Evolutionary conservation across 2,329 filamentous ascomycete genomes (phyloP).

Genomic region (Chaetothyriales sp.): DNA sequence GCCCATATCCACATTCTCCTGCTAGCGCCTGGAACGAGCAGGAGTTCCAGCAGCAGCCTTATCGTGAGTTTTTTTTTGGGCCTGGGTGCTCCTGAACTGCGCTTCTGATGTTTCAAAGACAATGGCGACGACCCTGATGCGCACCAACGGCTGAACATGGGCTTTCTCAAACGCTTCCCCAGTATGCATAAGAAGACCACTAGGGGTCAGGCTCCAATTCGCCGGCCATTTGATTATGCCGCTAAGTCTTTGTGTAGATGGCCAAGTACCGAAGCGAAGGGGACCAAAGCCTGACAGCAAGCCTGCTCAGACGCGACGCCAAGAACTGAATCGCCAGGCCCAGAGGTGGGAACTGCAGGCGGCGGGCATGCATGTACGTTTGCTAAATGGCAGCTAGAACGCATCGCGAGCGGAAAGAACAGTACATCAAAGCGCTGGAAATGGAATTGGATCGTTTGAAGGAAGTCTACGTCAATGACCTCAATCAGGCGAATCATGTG

Average conservation of each 20-base stretch:
- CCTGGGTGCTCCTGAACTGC: not conserved
- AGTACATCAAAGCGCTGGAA: slow-evolving; percentile 88
- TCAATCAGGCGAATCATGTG: slow-evolving; percentile 40
- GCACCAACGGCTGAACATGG: slow-evolving; percentile 34
- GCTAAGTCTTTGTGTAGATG: slow-evolving; percentile 43
- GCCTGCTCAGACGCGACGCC: slow-evolving; percentile 77
- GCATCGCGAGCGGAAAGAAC: slow-evolving; percentile 89
- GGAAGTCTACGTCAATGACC: slow-evolving; percentile 55
- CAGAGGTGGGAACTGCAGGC: slow-evolving; percentile 54
- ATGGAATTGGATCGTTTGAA: slow-evolving; percentile 80
- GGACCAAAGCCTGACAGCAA: slow-evolving; percentile 96
- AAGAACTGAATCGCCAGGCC: slow-evolving; percentile 89
- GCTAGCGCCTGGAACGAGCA: not conserved
- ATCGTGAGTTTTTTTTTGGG: not conserved
- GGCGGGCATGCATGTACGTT: not conserved
- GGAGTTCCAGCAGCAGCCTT: not conserved
- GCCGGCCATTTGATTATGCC: slow-evolving; percentile 1
- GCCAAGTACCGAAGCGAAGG: slow-evolving; percentile 71
- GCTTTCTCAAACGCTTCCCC: slow-evolving; percentile 52
- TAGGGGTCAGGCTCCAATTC: slow-evolving; percentile 46
- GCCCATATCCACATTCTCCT: not conserved
- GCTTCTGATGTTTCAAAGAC: slow-evolving; percentile 1
- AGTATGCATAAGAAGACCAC: slow-evolving; percentile 56
- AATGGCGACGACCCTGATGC: slow-evolving; percentile 5
- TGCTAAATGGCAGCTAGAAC: slow-evolving; percentile 46